Percentiles rank a stretch among this genome's conserved stretches.
Conservation (phyloP, 257 asterid species). For the Handroanthus guayacan region DNA sequence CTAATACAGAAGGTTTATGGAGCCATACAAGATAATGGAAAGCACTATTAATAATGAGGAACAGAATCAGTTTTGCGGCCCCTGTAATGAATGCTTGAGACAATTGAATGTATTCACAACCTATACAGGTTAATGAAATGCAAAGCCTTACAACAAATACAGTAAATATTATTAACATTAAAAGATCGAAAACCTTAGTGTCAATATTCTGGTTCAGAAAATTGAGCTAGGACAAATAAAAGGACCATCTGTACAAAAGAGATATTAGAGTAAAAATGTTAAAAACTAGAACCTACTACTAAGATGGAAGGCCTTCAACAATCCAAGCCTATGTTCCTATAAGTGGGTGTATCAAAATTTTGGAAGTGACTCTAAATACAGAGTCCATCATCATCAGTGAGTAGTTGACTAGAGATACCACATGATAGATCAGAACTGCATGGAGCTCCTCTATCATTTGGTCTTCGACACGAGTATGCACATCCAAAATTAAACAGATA, state of each 20-base stretch:
- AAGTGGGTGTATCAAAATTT: slow-evolving; percentile 8
- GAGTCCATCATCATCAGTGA: not conserved
- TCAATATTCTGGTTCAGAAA: slow-evolving; percentile 21
- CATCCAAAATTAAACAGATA: not conserved
- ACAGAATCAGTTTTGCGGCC: not conserved
- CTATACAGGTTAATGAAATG: not conserved
- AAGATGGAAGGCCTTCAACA: slow-evolving; percentile 13
- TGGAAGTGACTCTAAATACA: not conserved
- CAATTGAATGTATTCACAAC: slow-evolving; percentile 12
- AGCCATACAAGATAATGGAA: slow-evolving; percentile 2
- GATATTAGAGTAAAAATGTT: not conserved
- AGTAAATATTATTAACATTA: not conserved
- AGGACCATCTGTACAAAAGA: not conserved
- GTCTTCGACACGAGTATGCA: not conserved
- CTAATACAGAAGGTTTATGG: not conserved
- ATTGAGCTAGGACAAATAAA: not conserved
- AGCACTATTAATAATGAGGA: not conserved
- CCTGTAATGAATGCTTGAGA: slow-evolving; percentile 5
- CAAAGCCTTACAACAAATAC: not conserved
- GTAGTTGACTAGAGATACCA: not conserved
- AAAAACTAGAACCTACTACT: not conserved
- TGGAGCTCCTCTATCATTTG: not conserved
- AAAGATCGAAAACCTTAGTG: slow-evolving; percentile 5
- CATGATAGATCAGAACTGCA: not conserved
- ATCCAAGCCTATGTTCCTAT: slow-evolving; percentile 17